Percentiles rank a stretch among this genome's conserved stretches.
phyloP scores from a whole-genome alignment of 2,329 filamentous ascomycete genomes.

The Ophiocordyceps sinensis region DNA sequence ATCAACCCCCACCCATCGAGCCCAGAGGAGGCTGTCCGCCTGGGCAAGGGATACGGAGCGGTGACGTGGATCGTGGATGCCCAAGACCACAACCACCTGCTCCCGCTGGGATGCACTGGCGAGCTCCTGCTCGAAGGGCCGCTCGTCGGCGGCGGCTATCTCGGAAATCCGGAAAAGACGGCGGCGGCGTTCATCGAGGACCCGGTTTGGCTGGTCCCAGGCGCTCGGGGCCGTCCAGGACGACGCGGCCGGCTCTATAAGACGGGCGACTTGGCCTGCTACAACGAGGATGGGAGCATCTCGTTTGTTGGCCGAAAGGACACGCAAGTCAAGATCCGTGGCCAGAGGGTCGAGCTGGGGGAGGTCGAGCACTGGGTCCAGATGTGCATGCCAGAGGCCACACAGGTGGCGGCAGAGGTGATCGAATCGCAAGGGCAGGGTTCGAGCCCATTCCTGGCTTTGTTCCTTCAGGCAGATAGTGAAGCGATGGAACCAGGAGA shows the following conservation, averaged over 20 bases:
- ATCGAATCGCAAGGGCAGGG: too few species aligned
- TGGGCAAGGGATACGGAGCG: neutral
- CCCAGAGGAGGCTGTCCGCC: neutral
- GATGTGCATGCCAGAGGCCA: too few species aligned
- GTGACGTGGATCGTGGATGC: constrained; percentile 7
- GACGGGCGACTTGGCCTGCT: constrained; percentile 30
- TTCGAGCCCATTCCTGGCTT: too few species aligned
- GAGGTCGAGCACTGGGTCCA: constrained; percentile 10
- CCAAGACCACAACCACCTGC: constrained; percentile 5
- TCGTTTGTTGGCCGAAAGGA: constrained; percentile 25
- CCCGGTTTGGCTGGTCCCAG: constrained; percentile 2
- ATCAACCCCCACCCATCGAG: neutral
- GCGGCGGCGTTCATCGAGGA: constrained; percentile 10
- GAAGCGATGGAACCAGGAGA: too few species aligned
- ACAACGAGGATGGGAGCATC: constrained; percentile 17
- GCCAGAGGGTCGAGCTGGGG: constrained; percentile 33
- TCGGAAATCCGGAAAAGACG: constrained; percentile 4
- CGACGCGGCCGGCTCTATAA: constrained; percentile 21
- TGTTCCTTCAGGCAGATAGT: too few species aligned
- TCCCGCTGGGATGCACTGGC: constrained; percentile 6
- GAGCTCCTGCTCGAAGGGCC: constrained; percentile 9
- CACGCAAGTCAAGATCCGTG: constrained; percentile 40
- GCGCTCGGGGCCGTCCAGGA: neutral
- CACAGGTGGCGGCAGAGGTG: too few species aligned
- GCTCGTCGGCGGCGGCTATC: constrained; percentile 7